These are phyloP conservation scores for Dillenia suffruticosa DNA, from an alignment of 164 flowering plant genomes.

Conservation along the genomic window DNA sequence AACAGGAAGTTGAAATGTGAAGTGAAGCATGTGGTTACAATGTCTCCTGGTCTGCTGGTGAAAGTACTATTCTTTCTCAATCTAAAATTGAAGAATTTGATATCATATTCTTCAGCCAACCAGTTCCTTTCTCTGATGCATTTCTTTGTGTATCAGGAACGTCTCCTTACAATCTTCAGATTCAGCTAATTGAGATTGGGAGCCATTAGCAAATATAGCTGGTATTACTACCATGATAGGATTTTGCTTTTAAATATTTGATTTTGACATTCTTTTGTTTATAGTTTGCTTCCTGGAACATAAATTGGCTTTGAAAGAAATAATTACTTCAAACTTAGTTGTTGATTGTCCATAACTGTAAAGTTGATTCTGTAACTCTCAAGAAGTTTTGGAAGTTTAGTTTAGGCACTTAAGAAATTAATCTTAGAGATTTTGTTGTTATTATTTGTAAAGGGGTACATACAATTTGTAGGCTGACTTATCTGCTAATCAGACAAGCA, in stretches of 20 bases:
- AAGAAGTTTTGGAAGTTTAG: slow-evolving; percentile 50
- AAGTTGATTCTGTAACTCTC: slow-evolving; percentile 61
- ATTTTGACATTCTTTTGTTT: slow-evolving; percentile 1
- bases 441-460: too few species aligned
- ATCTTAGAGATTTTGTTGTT: background rate
- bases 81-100: too few species aligned
- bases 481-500: background rate
- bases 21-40: slow-evolving; percentile 35
- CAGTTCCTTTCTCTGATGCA: slow-evolving; percentile 2
- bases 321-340: slow-evolving; percentile 56
- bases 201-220: slow-evolving; percentile 32
- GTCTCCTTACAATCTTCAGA: slow-evolving; percentile 23
- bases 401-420: slow-evolving; percentile 23
- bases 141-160: slow-evolving; percentile 31
- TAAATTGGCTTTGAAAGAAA: slow-evolving; percentile 15
- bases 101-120: too few species aligned
- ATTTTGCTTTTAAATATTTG: background rate
- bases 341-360: slow-evolving; percentile 61
- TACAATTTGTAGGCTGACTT: too few species aligned
- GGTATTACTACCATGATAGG: slow-evolving; percentile 30
- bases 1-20: slow-evolving; percentile 58
- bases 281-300: slow-evolving; percentile 20
- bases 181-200: slow-evolving; percentile 35
- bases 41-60: background rate
- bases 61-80: background rate